Conservation (phyloP, 768 basidiomycete species). For the Suillus occidentalis region DNA sequence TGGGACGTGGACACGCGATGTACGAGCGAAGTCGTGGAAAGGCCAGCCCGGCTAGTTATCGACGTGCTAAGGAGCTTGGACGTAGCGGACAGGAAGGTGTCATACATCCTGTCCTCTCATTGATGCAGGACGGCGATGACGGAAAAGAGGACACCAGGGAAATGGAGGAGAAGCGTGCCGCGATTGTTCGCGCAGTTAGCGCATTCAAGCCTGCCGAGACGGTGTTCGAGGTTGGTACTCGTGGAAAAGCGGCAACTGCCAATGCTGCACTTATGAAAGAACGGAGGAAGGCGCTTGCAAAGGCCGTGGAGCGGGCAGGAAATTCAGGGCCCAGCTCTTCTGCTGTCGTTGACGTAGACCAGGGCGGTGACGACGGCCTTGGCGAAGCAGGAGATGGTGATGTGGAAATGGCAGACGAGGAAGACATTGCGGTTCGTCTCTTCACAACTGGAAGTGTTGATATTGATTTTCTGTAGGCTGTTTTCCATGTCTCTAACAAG, state of each 20-base stretch:
- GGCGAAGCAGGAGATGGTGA: conserved; percentile 27
- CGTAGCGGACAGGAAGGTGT: conserved; percentile 57
- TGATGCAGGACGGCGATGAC: conserved; percentile 41
- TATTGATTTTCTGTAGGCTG: conserved; percentile 45
- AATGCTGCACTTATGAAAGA: conserved; percentile 85
- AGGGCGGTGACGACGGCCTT: conserved; percentile 32
- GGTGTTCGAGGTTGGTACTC: conserved; percentile 83
- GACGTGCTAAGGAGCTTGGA: conserved; percentile 84
- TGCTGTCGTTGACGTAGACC: conserved; percentile 33
- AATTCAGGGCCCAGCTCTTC: conserved; percentile 29
- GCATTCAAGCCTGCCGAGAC: conserved; percentile 87
- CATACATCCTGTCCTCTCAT: conserved; percentile 64
- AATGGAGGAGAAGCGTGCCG: conserved; percentile 49
- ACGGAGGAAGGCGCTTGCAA: conserved; percentile 73
- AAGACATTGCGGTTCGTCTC: conserved; percentile 62
- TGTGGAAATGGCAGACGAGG: conserved; percentile 77
- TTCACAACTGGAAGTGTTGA: conserved; percentile 1
- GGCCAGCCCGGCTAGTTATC: conserved; percentile 82
- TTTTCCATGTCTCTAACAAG: conserved; percentile 57
- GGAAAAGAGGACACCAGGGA: conserved; percentile 40
- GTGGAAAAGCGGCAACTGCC: conserved; percentile 56
- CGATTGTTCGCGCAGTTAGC: conserved; percentile 71
- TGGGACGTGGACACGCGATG: conserved; percentile 87
- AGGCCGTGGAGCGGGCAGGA: conserved; percentile 53
- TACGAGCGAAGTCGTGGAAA: conserved; percentile 94